Evolutionary conservation across 2,329 filamentous ascomycete genomes (phyloP), one percentile per base, ranked within the genome.

Genomic region (Fusarium multiceps): DNA sequence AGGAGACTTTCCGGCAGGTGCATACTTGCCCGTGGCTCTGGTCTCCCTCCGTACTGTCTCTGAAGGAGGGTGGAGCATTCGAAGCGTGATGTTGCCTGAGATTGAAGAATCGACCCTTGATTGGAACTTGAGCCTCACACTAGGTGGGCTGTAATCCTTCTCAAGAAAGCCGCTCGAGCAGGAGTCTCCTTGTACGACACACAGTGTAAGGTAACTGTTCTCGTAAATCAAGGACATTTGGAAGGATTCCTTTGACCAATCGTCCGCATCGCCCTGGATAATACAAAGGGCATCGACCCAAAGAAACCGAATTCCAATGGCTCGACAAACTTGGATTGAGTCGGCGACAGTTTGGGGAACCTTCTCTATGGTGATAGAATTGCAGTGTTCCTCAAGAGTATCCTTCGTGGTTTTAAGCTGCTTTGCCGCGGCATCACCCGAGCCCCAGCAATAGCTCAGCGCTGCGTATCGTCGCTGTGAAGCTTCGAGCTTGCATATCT

Each of bases 231-330:
- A 12, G 2, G 51, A 46, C 41, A 55, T 55, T 4, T 55, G 20
- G 3, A 46, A 47, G 2, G 28, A 55, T 3, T 47, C 41, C 13
- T 34, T 46, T 16, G 28, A 16, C 41, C 41, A 55, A 4, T 55
- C 41, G 6, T 47, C 21, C 0, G 1, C 4, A 0, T 27, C 40
- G 0, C 7, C 4, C 8, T 56, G 32, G 4, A 56, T 18, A 1
- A 49, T 56, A 10, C 42, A 56, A 16, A 56, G 23, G 2, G 54
- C 54, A 3, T 49, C 54, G 3, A 49, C n/a, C 54, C 23, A 56
- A 4, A 56, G 42, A 14, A 21, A 49, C 5, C n/a, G 8, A 1
- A 48, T 9, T 1, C 23, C n/a, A 1, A 56, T 18, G 1, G 23
- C 13, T 14, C 11, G 30, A 21, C 23, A 40, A 3, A 56, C 43